Base-by-base conservation (phyloP, 169 alveolate species). In the Cyclospora cayetanensis region DNA sequence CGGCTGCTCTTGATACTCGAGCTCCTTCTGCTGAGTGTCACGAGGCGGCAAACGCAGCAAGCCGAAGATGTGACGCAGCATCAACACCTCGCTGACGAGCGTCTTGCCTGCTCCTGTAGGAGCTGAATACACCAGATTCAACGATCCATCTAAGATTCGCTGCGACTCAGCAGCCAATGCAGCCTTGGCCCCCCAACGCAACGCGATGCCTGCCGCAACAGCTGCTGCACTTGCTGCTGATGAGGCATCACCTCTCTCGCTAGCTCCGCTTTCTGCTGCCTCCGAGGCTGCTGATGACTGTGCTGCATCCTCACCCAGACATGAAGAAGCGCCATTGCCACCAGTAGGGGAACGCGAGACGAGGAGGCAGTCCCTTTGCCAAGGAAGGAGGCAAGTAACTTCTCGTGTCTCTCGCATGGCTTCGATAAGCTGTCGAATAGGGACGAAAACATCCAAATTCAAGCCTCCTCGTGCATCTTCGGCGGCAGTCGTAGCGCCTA, bases 31-130 rank as follows among this genome's bases (percentile, higher is more conserved):
- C 37, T 20, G 60, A 2, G 65, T n/a, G 63, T 4, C 39, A 15
- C 9, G 96, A 94, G 22, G 84, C 60, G 79, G 90, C 39, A 34
- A 68, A 74, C 41, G 31, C 42, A 85, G 70, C 63, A 85, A 77
- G 12, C 68, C 89, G 31, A 79, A 39, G 3, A 46, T 55, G 50
- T 72, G 92, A 4, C 92, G 93, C 20, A 94, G 74, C 94, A 95
- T 87, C 46, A 95, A 65, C 9, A 96, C 46, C 77, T 96, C 97
- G 42, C 95, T 84, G 5, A 96, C 97, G 35, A 96, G 84, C 7
- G 96, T 90, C 68, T 96, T 96, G 27, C 97, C 97, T 1, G 96
- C 97, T 55, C 97, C 90, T 35, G 97, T 96, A 18, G 97, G 97
- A 4, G 97, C 97, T 5, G 97, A 96, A 76, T 96, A 96, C 29